Percentiles rank a stretch among this genome's conserved stretches.
Conservation (phyloP, 129 eudicot species). For the Logfia minima region DNA sequence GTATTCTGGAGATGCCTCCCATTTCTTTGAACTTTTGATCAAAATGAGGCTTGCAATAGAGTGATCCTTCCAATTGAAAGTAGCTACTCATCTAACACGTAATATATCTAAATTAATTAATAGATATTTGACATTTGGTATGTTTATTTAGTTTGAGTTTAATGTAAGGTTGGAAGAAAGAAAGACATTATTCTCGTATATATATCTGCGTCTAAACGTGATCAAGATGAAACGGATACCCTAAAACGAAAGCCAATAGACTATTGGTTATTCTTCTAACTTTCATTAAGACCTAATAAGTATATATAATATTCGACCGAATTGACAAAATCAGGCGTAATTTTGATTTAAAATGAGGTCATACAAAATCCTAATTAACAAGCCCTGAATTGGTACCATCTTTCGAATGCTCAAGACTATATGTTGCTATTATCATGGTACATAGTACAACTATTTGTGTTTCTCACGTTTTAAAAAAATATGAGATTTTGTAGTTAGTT, state of each 20-base stretch:
- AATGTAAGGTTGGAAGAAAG: not conserved
- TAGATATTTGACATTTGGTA: not conserved
- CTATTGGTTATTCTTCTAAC: not conserved
- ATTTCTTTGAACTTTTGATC: constrained; percentile 77
- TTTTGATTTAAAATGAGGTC: not conserved
- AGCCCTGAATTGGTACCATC: not conserved
- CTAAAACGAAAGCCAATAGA: not conserved
- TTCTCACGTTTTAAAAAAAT: not conserved
- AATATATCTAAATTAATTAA: not conserved
- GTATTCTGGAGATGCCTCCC: constrained; percentile 49
- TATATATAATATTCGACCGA: not conserved
- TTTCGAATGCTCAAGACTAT: not conserved
- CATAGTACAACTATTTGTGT: not conserved
- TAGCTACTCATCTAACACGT: constrained; percentile 65
- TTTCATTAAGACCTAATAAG: not conserved
- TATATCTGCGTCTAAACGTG: not conserved
- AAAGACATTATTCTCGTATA: not conserved
- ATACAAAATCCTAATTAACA: not conserved
- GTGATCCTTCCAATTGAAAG: constrained; percentile 55
- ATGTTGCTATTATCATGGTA: not conserved
- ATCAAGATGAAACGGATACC: not conserved
- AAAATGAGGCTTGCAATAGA: constrained; percentile 90
- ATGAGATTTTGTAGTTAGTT: not conserved
- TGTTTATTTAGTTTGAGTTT: not conserved
- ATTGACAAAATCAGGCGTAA: not conserved